Conservation (phyloP, 108 stramenopile species). For the Chaetoceros tenuissimus region DNA sequence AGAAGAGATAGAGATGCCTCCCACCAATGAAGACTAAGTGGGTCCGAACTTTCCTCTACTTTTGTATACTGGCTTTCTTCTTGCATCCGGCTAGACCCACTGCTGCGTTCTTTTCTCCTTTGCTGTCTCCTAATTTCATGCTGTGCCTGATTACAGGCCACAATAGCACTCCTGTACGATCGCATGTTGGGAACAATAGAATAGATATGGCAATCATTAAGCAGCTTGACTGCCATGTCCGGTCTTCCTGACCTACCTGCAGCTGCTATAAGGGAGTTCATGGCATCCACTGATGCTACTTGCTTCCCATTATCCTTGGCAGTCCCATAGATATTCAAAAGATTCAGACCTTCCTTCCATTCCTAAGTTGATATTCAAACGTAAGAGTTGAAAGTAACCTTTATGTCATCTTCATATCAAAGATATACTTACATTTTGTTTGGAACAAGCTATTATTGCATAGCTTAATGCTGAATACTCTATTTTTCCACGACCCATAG, state of each 20-base stretch:
- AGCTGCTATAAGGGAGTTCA: slow-evolving; percentile 55
- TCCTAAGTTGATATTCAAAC: too few relatives aligned
- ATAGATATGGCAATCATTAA: slow-evolving; percentile 47
- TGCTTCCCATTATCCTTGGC: slow-evolving; percentile 4
- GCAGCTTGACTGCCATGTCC: slow-evolving; percentile 43
- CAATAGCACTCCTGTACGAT: slow-evolving; percentile 53
- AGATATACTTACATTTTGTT: too few relatives aligned
- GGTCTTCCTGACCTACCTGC: slow-evolving; percentile 54
- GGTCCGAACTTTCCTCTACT: background rate
- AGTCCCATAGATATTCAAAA: slow-evolving; percentile 48
- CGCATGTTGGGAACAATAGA: slow-evolving; percentile 30
- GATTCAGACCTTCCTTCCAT: slow-evolving; percentile 45
- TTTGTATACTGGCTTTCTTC: background rate
- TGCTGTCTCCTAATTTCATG: slow-evolving; percentile 30
- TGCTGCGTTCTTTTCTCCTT: background rate
- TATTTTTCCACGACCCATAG: slow-evolving; percentile 32
- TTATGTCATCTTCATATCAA: too few relatives aligned
- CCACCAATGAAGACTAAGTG: slow-evolving; percentile 50
- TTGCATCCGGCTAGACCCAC: background rate
- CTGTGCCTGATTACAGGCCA: slow-evolving; percentile 70
- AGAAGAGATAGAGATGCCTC: slow-evolving; percentile 55
- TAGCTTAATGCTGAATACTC: slow-evolving; percentile 40
- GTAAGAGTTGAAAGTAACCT: background rate
- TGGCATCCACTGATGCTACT: slow-evolving; percentile 18
- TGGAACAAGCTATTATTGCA: slow-evolving; percentile 33